Evolutionary conservation across 345 rosid genomes (phyloP).

Genomic region (Eucalyptus erythrocorys): DNA sequence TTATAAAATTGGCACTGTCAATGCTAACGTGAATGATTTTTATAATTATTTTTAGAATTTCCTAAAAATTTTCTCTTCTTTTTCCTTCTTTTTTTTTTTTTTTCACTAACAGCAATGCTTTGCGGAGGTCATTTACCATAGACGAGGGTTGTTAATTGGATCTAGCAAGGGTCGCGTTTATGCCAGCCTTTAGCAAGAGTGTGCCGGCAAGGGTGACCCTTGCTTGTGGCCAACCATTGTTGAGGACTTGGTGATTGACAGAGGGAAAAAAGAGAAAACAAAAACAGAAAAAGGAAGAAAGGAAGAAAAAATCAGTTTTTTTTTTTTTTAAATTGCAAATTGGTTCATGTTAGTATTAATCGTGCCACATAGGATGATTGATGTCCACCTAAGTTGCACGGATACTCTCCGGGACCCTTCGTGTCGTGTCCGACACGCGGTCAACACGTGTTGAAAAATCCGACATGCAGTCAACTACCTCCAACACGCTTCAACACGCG

Average conservation of each 20-base stretch:
- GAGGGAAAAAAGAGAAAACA: not conserved
- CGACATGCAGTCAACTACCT: too few species aligned
- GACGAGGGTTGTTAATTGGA: accelerated
- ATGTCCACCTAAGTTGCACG: too few species aligned
- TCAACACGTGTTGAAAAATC: too few species aligned
- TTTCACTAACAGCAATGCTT: accelerated
- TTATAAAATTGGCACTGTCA: not conserved
- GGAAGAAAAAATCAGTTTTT: not conserved
- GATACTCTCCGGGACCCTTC: too few species aligned
- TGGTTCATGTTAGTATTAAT: accelerated
- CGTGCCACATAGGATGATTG: accelerated
- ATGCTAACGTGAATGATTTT: accelerated
- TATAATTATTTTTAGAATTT: accelerated
- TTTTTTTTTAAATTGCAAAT: not conserved
- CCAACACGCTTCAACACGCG: too few species aligned
- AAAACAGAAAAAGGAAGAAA: not conserved
- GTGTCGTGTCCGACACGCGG: too few species aligned
- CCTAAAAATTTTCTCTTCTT: not conserved
- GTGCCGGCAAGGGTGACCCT: not conserved
- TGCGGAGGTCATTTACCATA: accelerated
- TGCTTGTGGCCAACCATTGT: not conserved
- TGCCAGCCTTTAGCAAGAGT: accelerated
- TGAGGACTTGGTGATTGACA: not conserved
- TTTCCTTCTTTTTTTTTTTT: not conserved
- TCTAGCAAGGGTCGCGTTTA: not conserved